phyloP scores from a whole-genome alignment of 2,329 filamentous ascomycete species.

The Huntiella decipiens region DNA sequence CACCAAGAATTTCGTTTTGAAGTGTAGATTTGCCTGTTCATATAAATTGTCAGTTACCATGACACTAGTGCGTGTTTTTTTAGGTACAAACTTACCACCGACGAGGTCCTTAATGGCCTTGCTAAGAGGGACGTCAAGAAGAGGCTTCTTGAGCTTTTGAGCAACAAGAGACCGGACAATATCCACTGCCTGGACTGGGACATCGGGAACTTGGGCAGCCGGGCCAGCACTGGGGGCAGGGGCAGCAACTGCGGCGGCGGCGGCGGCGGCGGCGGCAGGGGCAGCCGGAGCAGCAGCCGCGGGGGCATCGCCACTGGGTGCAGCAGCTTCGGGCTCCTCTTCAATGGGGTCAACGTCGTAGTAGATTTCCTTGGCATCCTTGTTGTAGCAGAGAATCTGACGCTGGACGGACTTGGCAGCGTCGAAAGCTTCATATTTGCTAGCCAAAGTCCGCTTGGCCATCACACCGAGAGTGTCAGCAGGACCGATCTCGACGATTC shows the following conservation, averaged over 20 bases:
- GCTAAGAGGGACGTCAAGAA: conserved; percentile 72
- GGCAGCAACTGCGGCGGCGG: conserved; percentile 35
- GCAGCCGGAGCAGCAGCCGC: conserved; percentile 35
- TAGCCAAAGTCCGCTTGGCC: conserved; percentile 86
- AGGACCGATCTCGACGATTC: conserved; percentile 93
- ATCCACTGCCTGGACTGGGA: conserved; percentile 72
- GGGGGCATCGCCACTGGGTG: conserved; percentile 28
- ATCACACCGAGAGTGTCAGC: conserved; percentile 94
- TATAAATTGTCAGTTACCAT: neutral
- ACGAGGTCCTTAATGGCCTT: conserved; percentile 98
- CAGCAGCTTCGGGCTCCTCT: conserved; percentile 57
- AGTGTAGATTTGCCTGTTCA: conserved; percentile 80
- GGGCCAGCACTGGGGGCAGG: conserved; percentile 61
- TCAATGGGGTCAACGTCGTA: conserved; percentile 93
- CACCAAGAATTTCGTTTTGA: conserved; percentile 95
- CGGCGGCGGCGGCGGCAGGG: conserved; percentile 33
- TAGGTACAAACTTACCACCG: conserved; percentile 47
- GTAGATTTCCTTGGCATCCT: conserved; percentile 98
- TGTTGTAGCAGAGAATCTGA: conserved; percentile 98
- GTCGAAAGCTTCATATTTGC: conserved; percentile 97
- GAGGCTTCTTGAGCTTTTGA: conserved; percentile 91
- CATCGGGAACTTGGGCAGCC: conserved; percentile 69
- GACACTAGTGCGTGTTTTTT: neutral
- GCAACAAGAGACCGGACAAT: conserved; percentile 78
- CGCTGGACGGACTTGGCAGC: conserved; percentile 89